A percentile compares a stretch with the other conserved stretches of the same genome.
phyloP scores from a whole-genome alignment of 768 basidiomycete genomes.

The Scleroderma bovista region DNA sequence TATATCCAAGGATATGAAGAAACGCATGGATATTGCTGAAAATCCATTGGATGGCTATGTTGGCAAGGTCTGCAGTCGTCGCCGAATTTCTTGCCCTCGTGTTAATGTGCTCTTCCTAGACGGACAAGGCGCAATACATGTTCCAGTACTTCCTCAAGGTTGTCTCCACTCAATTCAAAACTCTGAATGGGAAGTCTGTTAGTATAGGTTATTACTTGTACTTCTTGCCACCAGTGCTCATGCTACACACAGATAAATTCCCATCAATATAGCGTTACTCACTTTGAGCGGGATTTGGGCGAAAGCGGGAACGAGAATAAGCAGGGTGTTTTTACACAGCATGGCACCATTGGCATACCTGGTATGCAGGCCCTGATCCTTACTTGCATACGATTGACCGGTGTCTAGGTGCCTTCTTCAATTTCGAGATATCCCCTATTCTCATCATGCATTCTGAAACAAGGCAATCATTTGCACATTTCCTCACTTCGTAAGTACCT shows the following conservation, averaged over 20 bases:
- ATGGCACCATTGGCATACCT: slow-evolving; percentile 72
- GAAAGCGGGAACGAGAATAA: slow-evolving; percentile 57
- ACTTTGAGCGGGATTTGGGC: slow-evolving; percentile 88
- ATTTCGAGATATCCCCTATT: slow-evolving; percentile 97
- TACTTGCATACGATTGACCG: neutral
- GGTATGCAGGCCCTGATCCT: slow-evolving; percentile 23
- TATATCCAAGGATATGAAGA: slow-evolving; percentile 57
- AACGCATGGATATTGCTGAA: slow-evolving; percentile 62
- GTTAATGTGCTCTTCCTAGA: slow-evolving; percentile 36
- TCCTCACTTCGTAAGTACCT: slow-evolving; percentile 86
- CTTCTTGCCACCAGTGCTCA: slow-evolving; percentile 3
- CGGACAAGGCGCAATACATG: slow-evolving; percentile 81
- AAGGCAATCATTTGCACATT: slow-evolving; percentile 95
- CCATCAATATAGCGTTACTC: slow-evolving; percentile 93
- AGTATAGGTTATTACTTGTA: slow-evolving; percentile 18
- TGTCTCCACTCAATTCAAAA: slow-evolving; percentile 90
- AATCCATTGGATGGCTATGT: slow-evolving; percentile 73
- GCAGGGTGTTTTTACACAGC: slow-evolving; percentile 66
- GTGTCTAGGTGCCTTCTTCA: slow-evolving; percentile 73
- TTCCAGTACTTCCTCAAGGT: slow-evolving; percentile 99
- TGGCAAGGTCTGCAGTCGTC: slow-evolving; percentile 44
- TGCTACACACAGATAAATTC: slow-evolving; percentile 56
- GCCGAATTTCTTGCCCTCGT: neutral
- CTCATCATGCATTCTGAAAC: slow-evolving; percentile 88
- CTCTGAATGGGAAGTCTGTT: slow-evolving; percentile 68